Evolutionary conservation across 495 filamentous ascomycete species (phyloP), one percentile per base, ranked within the genome.

Genomic region (Apodospora peruviana): DNA sequence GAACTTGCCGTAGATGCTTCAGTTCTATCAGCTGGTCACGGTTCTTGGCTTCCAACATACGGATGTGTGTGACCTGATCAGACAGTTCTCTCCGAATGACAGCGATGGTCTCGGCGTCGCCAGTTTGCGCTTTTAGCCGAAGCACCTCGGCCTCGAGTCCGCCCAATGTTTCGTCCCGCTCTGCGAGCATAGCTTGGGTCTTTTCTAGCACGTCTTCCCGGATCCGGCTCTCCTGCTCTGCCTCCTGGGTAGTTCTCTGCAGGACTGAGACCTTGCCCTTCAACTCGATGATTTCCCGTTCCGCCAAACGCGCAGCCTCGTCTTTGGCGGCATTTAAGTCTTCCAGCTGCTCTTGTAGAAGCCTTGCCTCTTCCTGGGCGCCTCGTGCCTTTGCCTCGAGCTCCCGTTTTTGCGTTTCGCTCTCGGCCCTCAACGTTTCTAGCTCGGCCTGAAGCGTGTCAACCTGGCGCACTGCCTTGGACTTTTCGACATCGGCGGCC

Each of bases 11-110:
- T 35, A 91, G 74, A 49, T 87, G 83, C 43, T 86, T 87, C 4
- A 97, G 66, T 58, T 99, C 91, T 7, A 76, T 65, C n/a, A 71
- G 63, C 57, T 95, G 91, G 42, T 94, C 86, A 24, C 90, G 74
- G 55, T 87, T 95, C 34, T 79, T 78, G 0, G 79, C 72, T 64
- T 97, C 94, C 14, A 97, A 69, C 22, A 80, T 84, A 48, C 85
- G 83, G 48, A 97, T 95, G 60, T 97, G 89, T 23, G 76, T 77
- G 20, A 97, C 87, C 57, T 97, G 93, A 36, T 96, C 91, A 5
- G 69, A 68, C 12, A 99, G 75, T 65, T 96, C 89, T 53, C 86
- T 80, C 64, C 88, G 89, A 37, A 97, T 81, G 41, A 96, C 81
- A 5, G 70, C 76, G 34, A 96, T 70, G 2, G 86, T 88, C 54